Base-by-base conservation (phyloP, 352 stramenopile species). In the Globisporangium middletonii region DNA sequence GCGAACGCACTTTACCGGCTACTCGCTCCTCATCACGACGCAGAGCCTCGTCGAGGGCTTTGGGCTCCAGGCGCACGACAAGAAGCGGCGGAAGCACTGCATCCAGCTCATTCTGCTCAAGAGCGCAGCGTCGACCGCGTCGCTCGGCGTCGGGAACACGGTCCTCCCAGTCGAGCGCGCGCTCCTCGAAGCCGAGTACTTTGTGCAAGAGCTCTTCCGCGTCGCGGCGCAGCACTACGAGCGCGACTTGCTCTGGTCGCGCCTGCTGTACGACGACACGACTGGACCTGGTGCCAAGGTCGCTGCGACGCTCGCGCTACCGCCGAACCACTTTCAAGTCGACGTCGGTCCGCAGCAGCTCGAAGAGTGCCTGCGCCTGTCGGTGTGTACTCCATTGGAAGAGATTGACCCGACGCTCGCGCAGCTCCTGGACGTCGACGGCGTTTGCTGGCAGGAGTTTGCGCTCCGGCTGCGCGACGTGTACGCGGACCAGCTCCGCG, bases 161-260 rank as follows among this genome's bases (percentile, higher is more conserved):
- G 63, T 90, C 30, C 50, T 94, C 6, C 66, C 74, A 0, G 62
- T 84, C 13, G 83, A 90, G 33, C 72, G 77, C 23, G 83, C 83
- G 30, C 61, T 94, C n/a, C 60, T 81, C 15, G 83, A 94, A 62
- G 81, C 83, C 8, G 72, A 93, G 62, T 59, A 82, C 41, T 95
- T 92, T 58, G 75, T 83, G 8, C 73, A 77, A 44, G 83, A 95
- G 60, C 62, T 94, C 8, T 88, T 95, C 56, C 73, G 74, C n/a
- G 77, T 88, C 13, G 84, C 86, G 16, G 72, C 70, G 11, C 73
- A 87, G 54, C 83, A 95, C 68, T 95, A 95, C 50, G 80, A 92
- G 52, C 83, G 86, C 38, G 86, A 95, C 55, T 57, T 95, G 51
- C 61, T 95, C 35, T 95, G 86, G 86, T 89, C 86, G 58, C 82